These are phyloP conservation scores for Taphrina confusa DNA, from an alignment of 1,139 yeast species.

Conservation along the genomic window DNA sequence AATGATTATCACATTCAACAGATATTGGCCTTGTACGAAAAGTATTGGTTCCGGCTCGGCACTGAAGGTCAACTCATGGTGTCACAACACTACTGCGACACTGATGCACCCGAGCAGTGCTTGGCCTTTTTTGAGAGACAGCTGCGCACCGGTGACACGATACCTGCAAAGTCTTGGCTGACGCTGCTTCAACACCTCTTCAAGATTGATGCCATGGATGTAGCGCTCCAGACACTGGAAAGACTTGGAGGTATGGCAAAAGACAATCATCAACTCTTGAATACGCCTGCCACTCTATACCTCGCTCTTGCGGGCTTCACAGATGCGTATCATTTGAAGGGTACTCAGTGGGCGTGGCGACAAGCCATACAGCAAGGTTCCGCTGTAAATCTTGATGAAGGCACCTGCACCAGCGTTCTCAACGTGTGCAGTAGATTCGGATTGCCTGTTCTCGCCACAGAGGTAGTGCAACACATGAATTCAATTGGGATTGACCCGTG, in stretches of 20 bases:
- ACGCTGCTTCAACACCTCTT: constrained; percentile 1
- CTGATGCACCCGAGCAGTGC: constrained; percentile 19
- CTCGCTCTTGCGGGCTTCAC: constrained; percentile 15
- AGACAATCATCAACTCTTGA: neutral
- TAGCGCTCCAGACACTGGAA: constrained; percentile 10
- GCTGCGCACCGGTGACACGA: neutral
- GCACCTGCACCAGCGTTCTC: constrained; percentile 14
- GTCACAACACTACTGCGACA: constrained; percentile 3
- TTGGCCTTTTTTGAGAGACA: constrained; percentile 9
- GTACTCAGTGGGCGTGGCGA: constrained; percentile 16
- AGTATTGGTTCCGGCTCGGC: constrained; percentile 6
- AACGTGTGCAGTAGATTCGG: constrained; percentile 16
- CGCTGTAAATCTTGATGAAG: neutral
- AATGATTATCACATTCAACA: neutral
- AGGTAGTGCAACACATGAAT: constrained; percentile 19
- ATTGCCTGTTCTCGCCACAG: constrained; percentile 30
- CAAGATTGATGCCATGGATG: neutral
- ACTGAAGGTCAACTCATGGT: neutral
- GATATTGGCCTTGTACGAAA: neutral
- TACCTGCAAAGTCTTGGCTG: constrained; percentile 9
- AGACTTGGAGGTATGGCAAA: neutral
- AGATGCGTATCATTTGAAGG: constrained; percentile 6
- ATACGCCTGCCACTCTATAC: neutral
- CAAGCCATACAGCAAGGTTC: neutral
- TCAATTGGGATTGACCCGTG: neutral